Base-by-base conservation (phyloP, 2,329 filamentous ascomycete species). In the Fusarium armeniacum region DNA sequence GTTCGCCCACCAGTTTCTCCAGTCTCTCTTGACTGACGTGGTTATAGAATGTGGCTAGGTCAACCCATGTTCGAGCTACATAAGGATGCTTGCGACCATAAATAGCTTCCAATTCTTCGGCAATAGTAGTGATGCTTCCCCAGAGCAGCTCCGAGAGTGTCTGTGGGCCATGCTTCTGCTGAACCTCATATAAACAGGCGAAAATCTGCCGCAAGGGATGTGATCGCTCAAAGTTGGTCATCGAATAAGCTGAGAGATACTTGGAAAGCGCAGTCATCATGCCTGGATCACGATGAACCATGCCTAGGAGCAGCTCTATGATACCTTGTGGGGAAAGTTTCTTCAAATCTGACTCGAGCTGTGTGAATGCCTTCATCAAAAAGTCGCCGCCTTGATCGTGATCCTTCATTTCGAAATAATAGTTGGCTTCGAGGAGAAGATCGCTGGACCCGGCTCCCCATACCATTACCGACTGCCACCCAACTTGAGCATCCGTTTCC, bases 201-300 rank as follows among this genome's bases (percentile, higher is more conserved):
- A 83, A 83, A 4, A 83, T 82, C 56, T 80, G 79, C 10, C 82
- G 80, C 20, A 83, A 74, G 2, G 82, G 82, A 61, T 83, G 81
- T 6, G 79, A 75, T 35, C 81, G 78, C 55, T 83, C 82, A 30
- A 82, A 76, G 67, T 83, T 81, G 2, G 81, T 83, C 8, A 80
- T 76, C 45, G 82, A 80, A 59, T 81, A 83, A 15, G 81, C 81
- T 4, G 81, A 80, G 33, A 83, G 69, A 61, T 83, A 83, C 57
- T 83, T 83, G 74, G 79, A 83, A 16, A 83, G 74, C 2, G 82
- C 81, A n/a, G 81, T 81, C 76, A 83, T 81, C 78, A 83, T 78
- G 20, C 81, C 81, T 16, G 80, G 77, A 55, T 83, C 81, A 33
- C 81, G 79, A 51, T 81, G 77, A 8, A 83, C 80, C 81, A 83